Evolutionary conservation across 2,329 filamentous ascomycete genomes (phyloP), one percentile per base, ranked within the genome.

Genomic region (Tolypocladium nubicola): DNA sequence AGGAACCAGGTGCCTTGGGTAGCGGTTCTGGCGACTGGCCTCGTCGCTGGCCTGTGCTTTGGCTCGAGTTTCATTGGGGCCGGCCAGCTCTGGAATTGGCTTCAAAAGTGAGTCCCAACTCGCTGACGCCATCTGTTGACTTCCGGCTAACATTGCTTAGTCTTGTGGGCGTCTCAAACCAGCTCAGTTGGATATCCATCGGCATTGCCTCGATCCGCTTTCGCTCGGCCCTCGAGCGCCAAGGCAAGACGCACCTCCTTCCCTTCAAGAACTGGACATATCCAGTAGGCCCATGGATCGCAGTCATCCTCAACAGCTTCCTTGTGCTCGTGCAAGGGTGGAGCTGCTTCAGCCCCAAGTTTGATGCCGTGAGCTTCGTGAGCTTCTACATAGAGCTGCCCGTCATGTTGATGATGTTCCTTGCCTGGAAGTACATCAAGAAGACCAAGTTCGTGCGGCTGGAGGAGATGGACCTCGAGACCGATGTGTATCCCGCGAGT

Each of bases 341-440:
- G 80, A 78, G 71, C 62, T 82, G 77, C 56, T 87, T 87, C 70
- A 83, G 78, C 47, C 82, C 82, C 3, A 68, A 60, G 2, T 87
- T 87, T 63, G 74, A 76, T 53, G 73, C 70, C 2, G 81, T 86
- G 14, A 76, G 79, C 63, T 87, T 87, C 63, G 80, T 87, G 52
- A 84, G 80, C 59, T 83, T 76, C 61, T 86, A 87, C 63, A 76
- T 87, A 41, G 82, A 86, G 68, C 68, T 87, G 30, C 80, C 83
- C 0, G 63, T 87, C 58, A 83, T 87, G 76, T 61, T 80, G 19
- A 62, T 85, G 10, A 75, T 93, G 39, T 92, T 81, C 65, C 50
- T 86, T 0, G 83, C 76, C 7, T 93, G 88, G 86, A 94, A 93
- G 70, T 33, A 89, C 1, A 58, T 84, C 60, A 86, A 89, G 70